Base-by-base conservation (phyloP, 2,329 filamentous ascomycete species). In the Hirsutella minnesotensis region DNA sequence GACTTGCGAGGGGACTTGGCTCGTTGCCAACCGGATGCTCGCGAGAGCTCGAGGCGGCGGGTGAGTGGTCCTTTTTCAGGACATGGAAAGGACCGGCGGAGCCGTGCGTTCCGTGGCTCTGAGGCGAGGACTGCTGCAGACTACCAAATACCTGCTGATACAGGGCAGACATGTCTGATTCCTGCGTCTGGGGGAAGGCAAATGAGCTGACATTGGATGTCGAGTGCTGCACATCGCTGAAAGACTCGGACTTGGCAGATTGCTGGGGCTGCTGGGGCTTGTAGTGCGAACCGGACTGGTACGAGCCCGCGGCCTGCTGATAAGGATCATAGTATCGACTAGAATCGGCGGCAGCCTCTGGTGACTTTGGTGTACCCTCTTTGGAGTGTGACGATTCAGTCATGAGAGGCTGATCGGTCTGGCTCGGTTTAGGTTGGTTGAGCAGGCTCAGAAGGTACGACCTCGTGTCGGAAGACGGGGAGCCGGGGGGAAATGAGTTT, bases 401-500 rank as follows among this genome's bases (percentile, higher is more conserved):
- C 47, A 67, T 41, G 42, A 63, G 52, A 5, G 62, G 62, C 49
- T 65, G 64, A 38, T 79, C 75, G 39, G 65, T 69, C 59, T 81
- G 77, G 45, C 71, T 69, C 12, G 78, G 77, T 64, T 82, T 88
- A 41, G 84, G 80, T 39, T 83, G 81, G 56, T 88, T 92, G 49
- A 98, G 74, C 45, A 96, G 71, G 53, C 86, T 83, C 48, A 96
- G 77, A 39, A 98, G 71, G 56, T 92, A 85, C 49, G 90, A 81
- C 61, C 94, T 85, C 4, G 88, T 86, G 59, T 87, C 82, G 38
- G 78, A 72, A 19, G 74, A 65, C 42, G 77, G 74, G 36, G 74
- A 67, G 29, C 67, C 66, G 21, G 67, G 62, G 48, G 62, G 67
- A 63, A 72, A 75, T 33, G 63, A 52, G 43, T 54, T 59, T 37